phyloP scores from a whole-genome alignment of 345 rosid species.

The Hypericum androsaemum region DNA sequence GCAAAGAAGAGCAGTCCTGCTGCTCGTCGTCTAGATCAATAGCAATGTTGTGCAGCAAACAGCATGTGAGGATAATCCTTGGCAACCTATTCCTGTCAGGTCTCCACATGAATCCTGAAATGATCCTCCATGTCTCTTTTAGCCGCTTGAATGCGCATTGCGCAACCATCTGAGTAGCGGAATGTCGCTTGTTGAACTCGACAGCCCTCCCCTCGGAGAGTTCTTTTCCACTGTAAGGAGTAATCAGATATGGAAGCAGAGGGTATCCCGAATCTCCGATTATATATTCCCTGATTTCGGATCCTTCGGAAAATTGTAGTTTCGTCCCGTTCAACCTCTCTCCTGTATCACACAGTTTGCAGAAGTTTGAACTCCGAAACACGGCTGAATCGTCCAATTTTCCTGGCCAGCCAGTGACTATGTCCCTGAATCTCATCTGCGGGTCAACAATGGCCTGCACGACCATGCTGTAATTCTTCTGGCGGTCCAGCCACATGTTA shows the following conservation, averaged over 20 bases:
- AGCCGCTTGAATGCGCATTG: conserved; percentile 40
- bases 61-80: conserved; percentile 54
- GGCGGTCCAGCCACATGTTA: conserved; percentile 42
- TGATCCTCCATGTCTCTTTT: conserved; percentile 53
- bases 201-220: conserved; percentile 19
- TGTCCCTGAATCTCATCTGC: conserved; percentile 47
- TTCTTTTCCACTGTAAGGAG: conserved; percentile 39
- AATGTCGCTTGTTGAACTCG: conserved; percentile 38
- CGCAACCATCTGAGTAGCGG: conserved; percentile 36
- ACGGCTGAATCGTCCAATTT: conserved; percentile 34
- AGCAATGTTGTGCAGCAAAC: conserved; percentile 56
- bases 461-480: conserved; percentile 53
- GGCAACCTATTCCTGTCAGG: conserved; percentile 54
- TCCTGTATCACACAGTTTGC: conserved; percentile 35
- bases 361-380: conserved; percentile 39
- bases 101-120: conserved; percentile 56
- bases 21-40: conserved; percentile 44
- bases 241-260: conserved; percentile 44
- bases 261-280: conserved; percentile 52
- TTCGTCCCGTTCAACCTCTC: conserved; percentile 39
- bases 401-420: conserved; percentile 71
- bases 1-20: conserved; percentile 17
- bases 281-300: conserved; percentile 45
- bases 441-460: conserved; percentile 55
- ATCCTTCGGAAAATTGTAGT: conserved; percentile 27